Evolutionary conservation across 2,329 filamentous ascomycete species (phyloP).

Genomic region (Ophiosphaerella herpotricha): DNA sequence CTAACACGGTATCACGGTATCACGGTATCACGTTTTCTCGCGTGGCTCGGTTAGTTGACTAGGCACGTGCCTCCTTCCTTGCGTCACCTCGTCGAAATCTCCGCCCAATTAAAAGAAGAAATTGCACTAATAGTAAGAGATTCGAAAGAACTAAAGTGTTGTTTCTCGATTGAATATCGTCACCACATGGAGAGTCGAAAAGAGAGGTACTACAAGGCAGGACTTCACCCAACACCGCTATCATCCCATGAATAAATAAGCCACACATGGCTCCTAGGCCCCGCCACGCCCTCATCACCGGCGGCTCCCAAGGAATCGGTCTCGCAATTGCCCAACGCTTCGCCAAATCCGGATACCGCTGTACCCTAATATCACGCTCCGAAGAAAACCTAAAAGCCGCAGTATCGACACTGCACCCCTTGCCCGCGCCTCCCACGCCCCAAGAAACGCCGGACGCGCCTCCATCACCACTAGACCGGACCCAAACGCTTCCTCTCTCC

Average conservation of each 20-base stretch:
- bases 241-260: background rate
- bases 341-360: slow-evolving; percentile 32
- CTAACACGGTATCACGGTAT: slow-evolving; percentile 13
- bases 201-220: background rate
- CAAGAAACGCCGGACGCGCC: no score
- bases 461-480: no score
- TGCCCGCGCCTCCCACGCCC: background rate
- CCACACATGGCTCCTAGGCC: slow-evolving; percentile 2
- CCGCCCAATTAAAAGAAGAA: no score
- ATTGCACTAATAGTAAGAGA: no score
- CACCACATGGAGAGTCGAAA: no score
- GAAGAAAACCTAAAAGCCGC: slow-evolving; percentile 25
- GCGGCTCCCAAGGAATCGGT: slow-evolving; percentile 46
- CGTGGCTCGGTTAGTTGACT: slow-evolving; percentile 1
- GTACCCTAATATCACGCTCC: slow-evolving; percentile 40
- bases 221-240: no score
- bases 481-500: no score
- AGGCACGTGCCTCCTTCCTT: no score
- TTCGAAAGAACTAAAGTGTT: no score
- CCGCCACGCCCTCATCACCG: slow-evolving; percentile 44
- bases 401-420: slow-evolving; percentile 22
- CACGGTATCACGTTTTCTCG: slow-evolving; percentile 36
- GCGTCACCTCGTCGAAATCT: no score
- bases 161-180: no score
- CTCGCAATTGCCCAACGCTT: slow-evolving; percentile 44